Conservation (phyloP, 2,329 filamentous ascomycete species). For the Delphinella strobiligena region DNA sequence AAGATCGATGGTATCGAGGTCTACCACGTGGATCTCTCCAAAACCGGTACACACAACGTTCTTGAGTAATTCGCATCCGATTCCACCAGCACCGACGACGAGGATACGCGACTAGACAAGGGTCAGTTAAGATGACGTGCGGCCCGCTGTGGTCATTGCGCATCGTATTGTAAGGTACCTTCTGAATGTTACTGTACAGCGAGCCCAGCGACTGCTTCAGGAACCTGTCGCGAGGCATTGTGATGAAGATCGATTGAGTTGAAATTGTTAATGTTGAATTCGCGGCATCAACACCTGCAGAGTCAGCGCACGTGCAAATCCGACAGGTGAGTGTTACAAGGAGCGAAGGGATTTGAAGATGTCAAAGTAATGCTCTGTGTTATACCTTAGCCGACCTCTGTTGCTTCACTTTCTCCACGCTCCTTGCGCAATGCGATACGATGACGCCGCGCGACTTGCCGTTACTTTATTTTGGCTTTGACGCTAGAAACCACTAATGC, state of each 20-base stretch:
- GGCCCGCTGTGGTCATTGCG: constrained; percentile 1
- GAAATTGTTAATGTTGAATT: background rate
- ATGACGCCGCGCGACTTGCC: too few relatives aligned
- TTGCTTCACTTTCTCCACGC: too few relatives aligned
- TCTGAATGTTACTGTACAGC: constrained; percentile 56
- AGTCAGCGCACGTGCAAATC: too few relatives aligned
- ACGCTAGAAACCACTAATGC: background rate
- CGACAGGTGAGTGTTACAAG: too few relatives aligned
- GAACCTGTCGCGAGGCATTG: constrained; percentile 37
- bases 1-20: constrained; percentile 95
- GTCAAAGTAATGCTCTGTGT: too few relatives aligned
- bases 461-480: too few relatives aligned
- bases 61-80: constrained; percentile 95
- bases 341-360: background rate
- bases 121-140: constrained; percentile 16
- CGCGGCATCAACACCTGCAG: background rate
- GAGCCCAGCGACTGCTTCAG: constrained; percentile 56
- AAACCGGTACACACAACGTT: constrained; percentile 89
- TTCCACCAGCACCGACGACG: constrained; percentile 92
- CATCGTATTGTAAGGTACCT: constrained; percentile 17
- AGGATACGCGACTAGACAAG: constrained; percentile 62
- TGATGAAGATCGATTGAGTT: constrained; percentile 5
- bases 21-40: constrained; percentile 85
- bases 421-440: too few relatives aligned
- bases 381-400: too few relatives aligned